Conservation (phyloP, 768 basidiomycete genomes). For the Rickenella mellea region DNA sequence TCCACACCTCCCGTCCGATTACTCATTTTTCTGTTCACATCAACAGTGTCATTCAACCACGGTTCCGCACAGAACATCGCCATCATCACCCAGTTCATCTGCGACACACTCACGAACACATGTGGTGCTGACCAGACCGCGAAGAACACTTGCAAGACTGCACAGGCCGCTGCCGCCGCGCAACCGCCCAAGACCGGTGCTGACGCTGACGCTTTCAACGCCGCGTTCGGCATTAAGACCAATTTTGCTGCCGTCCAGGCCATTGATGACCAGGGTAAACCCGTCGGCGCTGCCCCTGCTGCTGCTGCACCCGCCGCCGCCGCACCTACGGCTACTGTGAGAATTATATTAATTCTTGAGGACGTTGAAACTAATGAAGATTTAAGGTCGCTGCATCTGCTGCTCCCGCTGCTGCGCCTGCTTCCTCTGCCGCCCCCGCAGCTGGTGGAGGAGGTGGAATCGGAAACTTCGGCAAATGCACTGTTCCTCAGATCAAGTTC, state of each 20-base stretch:
- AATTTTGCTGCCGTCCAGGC: conserved; percentile 28
- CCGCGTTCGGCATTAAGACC: conserved; percentile 10
- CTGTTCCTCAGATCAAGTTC: conserved; percentile 46
- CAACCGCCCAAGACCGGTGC: conserved; percentile 34
- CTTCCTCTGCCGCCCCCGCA: conserved; percentile 1
- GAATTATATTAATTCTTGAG: neutral
- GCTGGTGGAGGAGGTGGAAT: conserved; percentile 2
- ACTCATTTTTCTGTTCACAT: neutral
- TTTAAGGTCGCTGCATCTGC: conserved; percentile 8
- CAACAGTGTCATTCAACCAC: conserved; percentile 38
- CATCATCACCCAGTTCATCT: conserved; percentile 52
- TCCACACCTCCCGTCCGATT: neutral
- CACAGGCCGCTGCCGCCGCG: conserved; percentile 31
- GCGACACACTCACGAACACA: conserved; percentile 41
- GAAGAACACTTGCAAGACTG: conserved; percentile 35
- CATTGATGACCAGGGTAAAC: conserved; percentile 30
- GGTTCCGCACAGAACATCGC: conserved; percentile 49
- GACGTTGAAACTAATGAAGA: neutral
- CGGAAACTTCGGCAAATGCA: conserved; percentile 44
- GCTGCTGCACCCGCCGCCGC: conserved; percentile 8
- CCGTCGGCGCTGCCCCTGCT: conserved; percentile 9
- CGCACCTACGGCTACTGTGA: conserved; percentile 8
- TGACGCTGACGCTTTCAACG: conserved; percentile 58
- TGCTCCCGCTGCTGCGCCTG: conserved; percentile 7
- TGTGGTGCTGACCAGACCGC: conserved; percentile 48